Evolutionary conservation across 2,329 filamentous ascomycete genomes (phyloP), one percentile per base, ranked within the genome.

Genomic region (Chaetomiaceae sp.): DNA sequence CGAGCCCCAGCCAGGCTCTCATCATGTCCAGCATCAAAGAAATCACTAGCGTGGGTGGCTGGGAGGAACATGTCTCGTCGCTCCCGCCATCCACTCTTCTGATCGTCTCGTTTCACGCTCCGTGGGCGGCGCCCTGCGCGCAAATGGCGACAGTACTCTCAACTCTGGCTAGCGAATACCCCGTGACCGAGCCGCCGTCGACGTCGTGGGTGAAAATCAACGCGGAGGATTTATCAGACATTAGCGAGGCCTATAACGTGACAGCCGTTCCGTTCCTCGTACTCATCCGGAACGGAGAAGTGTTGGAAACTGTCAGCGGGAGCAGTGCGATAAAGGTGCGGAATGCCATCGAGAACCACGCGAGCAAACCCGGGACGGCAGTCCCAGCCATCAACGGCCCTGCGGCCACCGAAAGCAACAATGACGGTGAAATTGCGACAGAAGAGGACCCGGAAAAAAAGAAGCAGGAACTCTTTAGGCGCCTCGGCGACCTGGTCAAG

Each of bases 111-210:
- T 99, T 99, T 78, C 88, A 97, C 70, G 90, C 94, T 18, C 88
- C 91, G 61, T 99, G 94, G 94, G 94, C 94, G 27, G 90, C 90
- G 55, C 94, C 94, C 41, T 97, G 94, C 77, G 85, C 88, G 58
- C 90, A 96, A 73, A 97, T 97, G 91, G 83, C 82, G 62, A 87
- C 85, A 46, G 87, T 97, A 62, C 82, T 99, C 60, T 79, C 82
- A 66, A 87, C 90, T 20, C 87, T 99, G 60, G 91, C 92, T 60
- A 83, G 84, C 65, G 90, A 91, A 69, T 96, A 95, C 73, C 83
- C 89, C 57, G 77, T 81, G 64, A 77, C 81, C 60, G 74, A 79
- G 59, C 84, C 87, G 37, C 77, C 78, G 14, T 75, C 78, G 51
- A 87, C 91, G 61, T 83, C 84, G 62, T 99, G 96, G 85, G 81